Base-by-base conservation (phyloP, 495 filamentous ascomycete genomes). In the Trichoderma reesei region DNA sequence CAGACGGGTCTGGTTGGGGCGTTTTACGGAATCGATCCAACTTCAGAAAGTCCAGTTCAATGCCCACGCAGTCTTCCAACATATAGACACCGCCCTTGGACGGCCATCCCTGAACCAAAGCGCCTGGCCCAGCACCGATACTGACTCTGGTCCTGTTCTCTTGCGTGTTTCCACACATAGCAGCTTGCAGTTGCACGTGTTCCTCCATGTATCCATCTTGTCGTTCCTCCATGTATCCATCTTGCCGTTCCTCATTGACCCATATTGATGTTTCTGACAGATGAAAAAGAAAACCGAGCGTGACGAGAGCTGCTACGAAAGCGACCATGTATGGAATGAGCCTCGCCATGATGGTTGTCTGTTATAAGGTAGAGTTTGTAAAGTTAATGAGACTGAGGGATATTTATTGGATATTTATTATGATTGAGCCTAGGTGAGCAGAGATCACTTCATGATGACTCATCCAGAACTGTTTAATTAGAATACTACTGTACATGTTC, bases 41-140 rank as follows among this genome's bases (percentile, higher is more conserved):
- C 38, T 36, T 14, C n/a, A 70, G 39, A 36, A 68, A 70, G 36
- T 70, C 68, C 8, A 70, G 63, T 51, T 70, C 68, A 48, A 70
- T 65, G 5, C 65, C 61, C 3, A 63, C 65, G 65, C 67, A 65
- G 44, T 70, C 63, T 31, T 54, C 18, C 7, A 36, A 65, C 62
- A 67, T 60, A 31, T 68, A 70, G n/a, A 70, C 33, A 10, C 68
- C 68, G 13, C 68, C 68, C 42, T 64, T 66, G 39, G 67, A 67
- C 5, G 68, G 68, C 41, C 68, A 70, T 34, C 68, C 68, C 34
- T 62, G 63, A 9, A 70, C 68, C 0, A 60, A 60, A 33, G 65
- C 68, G 11, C 68, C 68, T 37, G 68, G 64, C 61, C 66, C 60
- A 16, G 65, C 46, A 44, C 66, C 66, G 36, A 67, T 68, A 56